Conservation (phyloP, 2,329 filamentous ascomycete genomes). For the Gliomastix tumulicola region DNA sequence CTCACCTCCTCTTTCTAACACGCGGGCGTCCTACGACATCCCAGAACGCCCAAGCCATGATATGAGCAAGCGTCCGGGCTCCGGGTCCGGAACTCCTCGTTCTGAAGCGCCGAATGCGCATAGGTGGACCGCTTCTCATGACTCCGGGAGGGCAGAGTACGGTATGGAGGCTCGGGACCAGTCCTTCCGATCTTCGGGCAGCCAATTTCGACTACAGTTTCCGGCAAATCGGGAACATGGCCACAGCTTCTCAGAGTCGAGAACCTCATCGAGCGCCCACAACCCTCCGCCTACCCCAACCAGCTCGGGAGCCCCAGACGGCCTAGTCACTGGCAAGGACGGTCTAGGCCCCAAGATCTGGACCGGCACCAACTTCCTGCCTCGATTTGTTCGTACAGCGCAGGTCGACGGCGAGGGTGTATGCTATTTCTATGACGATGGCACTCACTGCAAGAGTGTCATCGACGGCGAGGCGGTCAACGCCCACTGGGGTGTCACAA, state of each 20-base stretch:
- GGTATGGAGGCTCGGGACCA: constrained; percentile 33
- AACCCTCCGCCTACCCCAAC: constrained; percentile 19
- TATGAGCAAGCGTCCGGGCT: constrained; percentile 21
- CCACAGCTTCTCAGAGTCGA: constrained; percentile 15
- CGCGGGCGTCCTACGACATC: constrained; percentile 39
- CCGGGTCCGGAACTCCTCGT: constrained; percentile 37
- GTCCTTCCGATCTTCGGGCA: constrained; percentile 22
- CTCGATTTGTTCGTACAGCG: constrained; percentile 55
- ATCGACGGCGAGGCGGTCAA: constrained; percentile 86
- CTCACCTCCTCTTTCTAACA: constrained; percentile 30
- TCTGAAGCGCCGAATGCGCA: constrained; percentile 10
- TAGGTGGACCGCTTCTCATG: constrained; percentile 29
- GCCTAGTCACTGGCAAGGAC: constrained; percentile 46
- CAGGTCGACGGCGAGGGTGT: constrained; percentile 71
- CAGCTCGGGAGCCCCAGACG: constrained; percentile 21
- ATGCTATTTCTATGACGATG: constrained; percentile 84
- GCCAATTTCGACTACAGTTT: constrained; percentile 26
- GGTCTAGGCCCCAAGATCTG: constrained; percentile 61
- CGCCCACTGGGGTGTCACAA: constrained; percentile 88
- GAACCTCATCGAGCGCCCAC: constrained; percentile 10
- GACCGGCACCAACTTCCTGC: constrained; percentile 61
- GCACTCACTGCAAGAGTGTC: constrained; percentile 71
- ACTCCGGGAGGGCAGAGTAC: constrained; percentile 36
- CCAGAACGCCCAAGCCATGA: constrained; percentile 11
- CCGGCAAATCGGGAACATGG: constrained; percentile 23